Evolutionary conservation across 208 protist species (phyloP).

Genomic region (Wallacemonas sp.): DNA sequence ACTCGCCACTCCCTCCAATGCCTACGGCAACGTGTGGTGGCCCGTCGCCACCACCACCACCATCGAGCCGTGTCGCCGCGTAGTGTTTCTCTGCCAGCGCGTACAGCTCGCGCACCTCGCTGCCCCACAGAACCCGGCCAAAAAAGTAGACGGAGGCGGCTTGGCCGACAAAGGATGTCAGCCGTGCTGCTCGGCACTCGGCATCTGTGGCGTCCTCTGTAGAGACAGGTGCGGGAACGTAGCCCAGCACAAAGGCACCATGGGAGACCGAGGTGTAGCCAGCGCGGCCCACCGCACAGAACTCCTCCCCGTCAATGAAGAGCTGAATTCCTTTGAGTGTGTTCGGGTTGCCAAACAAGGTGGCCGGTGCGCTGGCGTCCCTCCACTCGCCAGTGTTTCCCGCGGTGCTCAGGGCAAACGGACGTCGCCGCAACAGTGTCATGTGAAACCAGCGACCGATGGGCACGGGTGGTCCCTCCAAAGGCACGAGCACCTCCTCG

Average conservation of each 20-base stretch:
- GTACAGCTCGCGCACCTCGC: slow-evolving; percentile 34
- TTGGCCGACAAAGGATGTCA: slow-evolving; percentile 59
- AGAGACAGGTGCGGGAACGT: background rate
- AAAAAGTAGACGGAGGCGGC: slow-evolving; percentile 71
- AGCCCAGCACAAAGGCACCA: slow-evolving; percentile 29
- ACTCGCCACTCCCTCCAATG: background rate
- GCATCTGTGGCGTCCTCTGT: background rate
- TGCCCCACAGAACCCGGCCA: slow-evolving; percentile 29
- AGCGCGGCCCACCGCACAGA: slow-evolving; percentile 20
- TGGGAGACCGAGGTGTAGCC: slow-evolving; percentile 47
- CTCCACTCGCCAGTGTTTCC: background rate
- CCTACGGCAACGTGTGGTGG: too few relatives aligned
- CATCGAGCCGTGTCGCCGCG: slow-evolving; percentile 1
- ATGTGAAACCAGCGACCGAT: slow-evolving; percentile 35
- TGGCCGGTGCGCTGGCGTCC: background rate
- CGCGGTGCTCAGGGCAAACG: slow-evolving; percentile 18
- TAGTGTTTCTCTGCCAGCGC: slow-evolving; percentile 1
- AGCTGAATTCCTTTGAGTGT: slow-evolving; percentile 31
- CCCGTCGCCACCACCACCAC: background rate
- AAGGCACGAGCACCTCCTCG: slow-evolving; percentile 4
- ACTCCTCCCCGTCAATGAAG: slow-evolving; percentile 49
- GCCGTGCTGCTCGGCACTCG: background rate
- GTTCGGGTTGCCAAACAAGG: background rate
- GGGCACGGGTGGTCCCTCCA: slow-evolving; percentile 18
- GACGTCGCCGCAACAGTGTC: slow-evolving; percentile 24